Evolutionary conservation across 2,329 filamentous ascomycete species (phyloP).

Genomic region (Aspergillus phoenicis): DNA sequence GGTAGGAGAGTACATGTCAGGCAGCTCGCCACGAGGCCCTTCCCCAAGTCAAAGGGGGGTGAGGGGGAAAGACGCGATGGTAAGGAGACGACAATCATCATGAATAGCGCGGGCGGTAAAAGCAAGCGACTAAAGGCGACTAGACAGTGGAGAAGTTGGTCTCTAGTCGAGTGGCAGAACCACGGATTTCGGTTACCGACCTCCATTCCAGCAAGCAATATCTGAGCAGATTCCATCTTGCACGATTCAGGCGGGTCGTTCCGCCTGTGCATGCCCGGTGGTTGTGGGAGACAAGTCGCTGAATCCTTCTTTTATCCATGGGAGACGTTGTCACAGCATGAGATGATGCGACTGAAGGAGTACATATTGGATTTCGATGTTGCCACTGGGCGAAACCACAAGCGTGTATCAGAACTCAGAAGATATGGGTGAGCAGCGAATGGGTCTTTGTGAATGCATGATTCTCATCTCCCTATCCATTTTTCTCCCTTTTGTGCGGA

Average conservation of each 20-base stretch:
- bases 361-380: no score
- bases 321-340: background rate
- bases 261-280: background rate
- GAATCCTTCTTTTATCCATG: background rate
- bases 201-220: background rate
- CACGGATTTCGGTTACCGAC: slow-evolving; percentile 11
- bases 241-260: background rate
- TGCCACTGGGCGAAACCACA: background rate
- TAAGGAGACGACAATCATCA: slow-evolving; percentile 15
- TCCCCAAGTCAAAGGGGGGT: background rate
- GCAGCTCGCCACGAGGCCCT: background rate
- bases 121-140: slow-evolving; percentile 30
- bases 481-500: background rate
- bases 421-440: background rate
- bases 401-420: background rate
- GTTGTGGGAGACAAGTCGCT: background rate
- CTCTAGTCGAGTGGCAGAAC: slow-evolving; percentile 16
- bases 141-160: slow-evolving; percentile 27
- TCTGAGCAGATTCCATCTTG: slow-evolving; percentile 5
- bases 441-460: no score
- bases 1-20: background rate
- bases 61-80: background rate
- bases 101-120: slow-evolving; percentile 19
- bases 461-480: background rate
- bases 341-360: no score